phyloP scores from a whole-genome alignment of 805 yeast species.

The Candida yuanshanica region DNA sequence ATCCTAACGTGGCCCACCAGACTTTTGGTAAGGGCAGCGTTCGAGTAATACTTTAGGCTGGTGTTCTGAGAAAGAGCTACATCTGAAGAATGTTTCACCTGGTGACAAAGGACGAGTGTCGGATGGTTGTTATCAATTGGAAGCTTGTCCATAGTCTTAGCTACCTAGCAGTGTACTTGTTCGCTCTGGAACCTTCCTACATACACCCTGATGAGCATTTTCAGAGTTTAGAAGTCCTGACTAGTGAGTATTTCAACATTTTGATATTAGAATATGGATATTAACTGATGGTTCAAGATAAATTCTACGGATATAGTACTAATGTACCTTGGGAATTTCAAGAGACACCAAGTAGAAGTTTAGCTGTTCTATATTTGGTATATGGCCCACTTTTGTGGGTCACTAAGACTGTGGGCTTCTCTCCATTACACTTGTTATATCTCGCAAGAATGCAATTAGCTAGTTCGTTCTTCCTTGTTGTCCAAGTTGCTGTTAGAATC shows the following conservation, averaged over 20 bases:
- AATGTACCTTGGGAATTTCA: conserved; percentile 82
- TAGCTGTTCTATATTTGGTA: conserved; percentile 56
- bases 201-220: conserved; percentile 98
- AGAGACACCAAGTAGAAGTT: conserved; percentile 59
- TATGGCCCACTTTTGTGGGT: conserved; percentile 62
- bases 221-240: conserved; percentile 78
- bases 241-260: conserved; percentile 25
- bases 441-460: conserved; percentile 45
- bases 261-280: neutral
- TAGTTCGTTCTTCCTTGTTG: conserved; percentile 29
- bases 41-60: neutral
- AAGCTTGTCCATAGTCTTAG: conserved; percentile 18
- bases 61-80: neutral
- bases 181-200: conserved; percentile 71
- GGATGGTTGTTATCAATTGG: conserved; percentile 12
- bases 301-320: conserved; percentile 37
- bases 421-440: conserved; percentile 49
- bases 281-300: conserved; percentile 10
- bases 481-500: conserved; percentile 35
- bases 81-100: too few species aligned
- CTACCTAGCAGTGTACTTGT: conserved; percentile 31
- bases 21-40: neutral
- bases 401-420: conserved; percentile 27
- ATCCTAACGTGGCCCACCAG: neutral
- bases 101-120: too few species aligned